phyloP scores from a whole-genome alignment of 768 basidiomycete species.

The Fistulinella prunicolor region DNA sequence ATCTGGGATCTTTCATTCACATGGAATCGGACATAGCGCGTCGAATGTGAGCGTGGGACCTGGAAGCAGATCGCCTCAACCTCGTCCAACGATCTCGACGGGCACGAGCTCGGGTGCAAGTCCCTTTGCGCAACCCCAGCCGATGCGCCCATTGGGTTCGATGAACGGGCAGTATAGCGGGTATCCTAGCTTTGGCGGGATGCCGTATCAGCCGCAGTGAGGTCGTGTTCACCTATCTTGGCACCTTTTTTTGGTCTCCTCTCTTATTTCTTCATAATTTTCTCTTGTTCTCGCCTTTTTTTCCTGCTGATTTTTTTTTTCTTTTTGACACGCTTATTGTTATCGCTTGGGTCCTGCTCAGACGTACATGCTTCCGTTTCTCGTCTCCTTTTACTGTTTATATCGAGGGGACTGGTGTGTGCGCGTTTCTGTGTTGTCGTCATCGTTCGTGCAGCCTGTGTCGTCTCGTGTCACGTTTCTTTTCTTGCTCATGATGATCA shows the following conservation, averaged over 20 bases:
- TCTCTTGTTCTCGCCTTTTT: neutral
- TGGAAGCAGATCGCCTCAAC: constrained; percentile 20
- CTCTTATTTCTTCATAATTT: neutral
- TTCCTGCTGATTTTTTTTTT: neutral
- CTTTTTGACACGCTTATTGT: neutral
- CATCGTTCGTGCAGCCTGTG: no score
- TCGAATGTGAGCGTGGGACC: constrained; percentile 8
- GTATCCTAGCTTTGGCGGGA: constrained; percentile 21
- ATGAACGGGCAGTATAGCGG: constrained; percentile 17
- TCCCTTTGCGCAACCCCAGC: constrained; percentile 26
- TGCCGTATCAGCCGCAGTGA: constrained; percentile 23
- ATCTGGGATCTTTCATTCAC: constrained; percentile 22
- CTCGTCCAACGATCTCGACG: constrained; percentile 14
- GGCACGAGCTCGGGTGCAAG: constrained; percentile 1
- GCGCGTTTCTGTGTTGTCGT: no score
- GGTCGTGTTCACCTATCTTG: neutral
- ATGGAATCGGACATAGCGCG: neutral
- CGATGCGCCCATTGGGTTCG: constrained; percentile 16
- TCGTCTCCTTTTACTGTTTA: no score
- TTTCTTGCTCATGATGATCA: no score
- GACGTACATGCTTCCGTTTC: no score
- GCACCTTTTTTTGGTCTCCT: neutral
- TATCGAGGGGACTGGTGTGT: no score
- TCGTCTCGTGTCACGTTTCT: no score
- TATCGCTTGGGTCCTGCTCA: no score